Evolutionary conservation across 306 rosid genomes (phyloP).

Genomic region (Pyrus communis): DNA sequence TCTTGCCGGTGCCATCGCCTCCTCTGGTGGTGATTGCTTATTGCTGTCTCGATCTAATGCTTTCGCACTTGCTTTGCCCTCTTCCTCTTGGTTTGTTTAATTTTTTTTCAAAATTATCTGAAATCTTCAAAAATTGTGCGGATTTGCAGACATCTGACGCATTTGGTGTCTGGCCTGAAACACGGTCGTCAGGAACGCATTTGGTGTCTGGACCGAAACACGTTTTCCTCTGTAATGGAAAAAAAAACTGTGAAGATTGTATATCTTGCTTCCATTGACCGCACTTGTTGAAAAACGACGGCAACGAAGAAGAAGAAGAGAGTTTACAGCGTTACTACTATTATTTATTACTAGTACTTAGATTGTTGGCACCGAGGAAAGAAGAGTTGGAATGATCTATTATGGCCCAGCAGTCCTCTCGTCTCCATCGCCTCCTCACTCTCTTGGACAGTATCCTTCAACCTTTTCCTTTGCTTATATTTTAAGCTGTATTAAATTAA

Average conservation of each 20-base stretch:
- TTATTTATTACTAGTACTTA: neutral
- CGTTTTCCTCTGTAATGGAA: neutral
- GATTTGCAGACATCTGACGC: neutral
- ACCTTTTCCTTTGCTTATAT: neutral
- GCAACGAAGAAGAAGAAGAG: no score
- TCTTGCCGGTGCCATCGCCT: neutral
- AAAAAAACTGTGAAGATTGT: no score
- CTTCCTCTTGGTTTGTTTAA: neutral
- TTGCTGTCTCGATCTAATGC: neutral
- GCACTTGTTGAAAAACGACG: no score
- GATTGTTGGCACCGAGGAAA: neutral
- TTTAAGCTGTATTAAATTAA: neutral
- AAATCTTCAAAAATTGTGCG: neutral
- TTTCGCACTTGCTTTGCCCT: neutral
- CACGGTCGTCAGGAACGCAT: neutral
- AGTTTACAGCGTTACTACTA: neutral
- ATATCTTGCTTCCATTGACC: no score
- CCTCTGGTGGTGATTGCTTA: neutral
- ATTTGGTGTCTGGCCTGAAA: neutral
- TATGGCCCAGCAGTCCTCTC: constrained; percentile 96
- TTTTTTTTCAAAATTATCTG: neutral
- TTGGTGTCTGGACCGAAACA: neutral
- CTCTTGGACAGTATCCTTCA: constrained; percentile 91
- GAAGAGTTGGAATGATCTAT: constrained; percentile 57
- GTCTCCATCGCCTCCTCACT: constrained; percentile 96